These are phyloP conservation scores for Breviolum minutum DNA, from an alignment of 73 alveolate species.

Conservation along the genomic window DNA sequence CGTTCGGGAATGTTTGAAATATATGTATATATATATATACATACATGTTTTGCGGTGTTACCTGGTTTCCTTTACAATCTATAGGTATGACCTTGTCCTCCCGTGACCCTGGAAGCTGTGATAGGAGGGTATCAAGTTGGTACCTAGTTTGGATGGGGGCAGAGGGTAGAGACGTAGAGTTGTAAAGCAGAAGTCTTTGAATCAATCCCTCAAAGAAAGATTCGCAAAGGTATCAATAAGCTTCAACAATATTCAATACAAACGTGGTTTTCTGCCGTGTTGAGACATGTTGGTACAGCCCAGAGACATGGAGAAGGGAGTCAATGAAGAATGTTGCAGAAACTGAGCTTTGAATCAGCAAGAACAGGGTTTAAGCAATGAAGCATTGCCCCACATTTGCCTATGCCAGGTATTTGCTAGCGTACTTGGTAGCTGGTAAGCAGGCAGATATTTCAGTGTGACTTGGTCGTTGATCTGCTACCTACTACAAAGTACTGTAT, in stretches of 20 bases:
- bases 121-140: too few relatives aligned
- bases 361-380: too few relatives aligned
- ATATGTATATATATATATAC: too few relatives aligned
- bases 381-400: background rate
- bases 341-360: background rate
- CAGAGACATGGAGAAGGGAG: background rate
- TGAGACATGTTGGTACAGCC: background rate
- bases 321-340: background rate
- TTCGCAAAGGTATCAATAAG: too few relatives aligned
- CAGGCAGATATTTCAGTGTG: slow-evolving; percentile 44
- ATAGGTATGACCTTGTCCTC: slow-evolving; percentile 79
- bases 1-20: too few relatives aligned
- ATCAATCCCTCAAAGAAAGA: background rate
- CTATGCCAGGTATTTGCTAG: slow-evolving; percentile 28
- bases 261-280: background rate
- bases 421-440: slow-evolving; percentile 1
- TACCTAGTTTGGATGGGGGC: too few relatives aligned
- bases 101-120: slow-evolving; percentile 56
- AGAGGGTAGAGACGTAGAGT: background rate
- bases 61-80: background rate
- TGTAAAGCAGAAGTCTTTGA: background rate
- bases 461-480: background rate
- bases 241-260: too few relatives aligned
- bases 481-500: too few relatives aligned
- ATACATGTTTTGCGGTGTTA: background rate